Evolutionary conservation across 2,329 filamentous ascomycete genomes (phyloP), one percentile per base, ranked within the genome.

Genomic region (Colletotrichum costaricense): DNA sequence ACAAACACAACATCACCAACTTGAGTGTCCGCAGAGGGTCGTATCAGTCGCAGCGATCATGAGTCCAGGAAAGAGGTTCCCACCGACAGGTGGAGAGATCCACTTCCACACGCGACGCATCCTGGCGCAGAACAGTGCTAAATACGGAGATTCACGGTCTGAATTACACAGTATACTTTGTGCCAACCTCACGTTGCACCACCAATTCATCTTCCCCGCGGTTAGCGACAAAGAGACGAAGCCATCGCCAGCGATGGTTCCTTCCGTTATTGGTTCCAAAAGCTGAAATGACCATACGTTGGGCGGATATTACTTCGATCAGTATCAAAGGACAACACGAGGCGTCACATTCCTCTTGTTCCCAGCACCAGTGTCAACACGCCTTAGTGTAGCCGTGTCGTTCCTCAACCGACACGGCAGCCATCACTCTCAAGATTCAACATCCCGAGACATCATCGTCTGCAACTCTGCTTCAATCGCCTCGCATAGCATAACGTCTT

Each of bases 141-240:
- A 2, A 28, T 5, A 1, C 9, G 5, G 4, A 4, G 1, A 4
- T 9, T 1, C 1, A 19, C 22, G 4, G 8, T 12, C 2, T 1
- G 5, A 6, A 4, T 9, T 3, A 24, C 30, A 70, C 67, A 42
- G 54, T 70, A 19, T 59, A 59, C 16, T 30, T 24, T 30, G 11
- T 6, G 4, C 7, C 54, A 30, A 46, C 63, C 24, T 9, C 11
- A 14, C 22, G 22, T 46, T n/a, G 19, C 52, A 64, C 62, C 28
- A 24, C 26, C 26, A 26, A 26, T 42, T 33, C 49, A n/a, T 42
- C 33, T n/a, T 49, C 30, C 55, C 14, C 19, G 55, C 30, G 30
- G 46, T 49, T 49, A 7, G 42, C 19, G 42, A 46, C 59, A 69
- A 69, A 64, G 67, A 65, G 33, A 52, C 52, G 67, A 69, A 57